Conservation (phyloP, 139 green algal genomes). For the Coccomyxa sp. region DNA sequence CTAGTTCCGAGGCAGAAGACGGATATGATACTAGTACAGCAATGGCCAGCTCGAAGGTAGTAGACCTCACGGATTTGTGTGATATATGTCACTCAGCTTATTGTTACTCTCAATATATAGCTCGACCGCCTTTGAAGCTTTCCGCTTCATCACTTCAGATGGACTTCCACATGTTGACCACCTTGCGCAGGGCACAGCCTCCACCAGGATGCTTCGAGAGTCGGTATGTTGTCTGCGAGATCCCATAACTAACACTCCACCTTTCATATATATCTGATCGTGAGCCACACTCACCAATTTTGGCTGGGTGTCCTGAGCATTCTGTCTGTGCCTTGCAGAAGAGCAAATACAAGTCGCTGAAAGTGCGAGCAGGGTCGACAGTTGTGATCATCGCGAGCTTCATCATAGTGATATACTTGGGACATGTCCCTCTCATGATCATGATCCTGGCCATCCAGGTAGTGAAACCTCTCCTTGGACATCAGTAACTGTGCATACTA, state of each 20-base stretch:
- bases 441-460: constrained; percentile 81
- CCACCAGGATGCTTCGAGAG: background rate
- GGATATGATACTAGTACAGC: background rate
- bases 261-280: background rate
- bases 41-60: background rate
- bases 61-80: background rate
- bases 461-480: background rate
- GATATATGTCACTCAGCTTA: background rate
- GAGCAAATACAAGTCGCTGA: constrained; percentile 13
- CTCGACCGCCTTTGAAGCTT: background rate
- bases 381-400: constrained; percentile 73
- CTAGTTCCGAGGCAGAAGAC: background rate
- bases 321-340: background rate
- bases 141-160: background rate
- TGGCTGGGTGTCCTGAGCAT: background rate
- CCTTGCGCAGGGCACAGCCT: background rate
- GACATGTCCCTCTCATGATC: constrained; percentile 80
- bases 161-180: background rate
- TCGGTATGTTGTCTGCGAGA: background rate
- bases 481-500: background rate
- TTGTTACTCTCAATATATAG: background rate
- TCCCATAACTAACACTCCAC: background rate
- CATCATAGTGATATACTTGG: constrained; percentile 61
- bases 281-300: background rate
- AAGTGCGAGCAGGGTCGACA: constrained; percentile 60